A percentile compares a stretch with the other conserved stretches of the same genome.
Conservation (phyloP, 1,139 yeast species). For the Hyphopichia burtonii region DNA sequence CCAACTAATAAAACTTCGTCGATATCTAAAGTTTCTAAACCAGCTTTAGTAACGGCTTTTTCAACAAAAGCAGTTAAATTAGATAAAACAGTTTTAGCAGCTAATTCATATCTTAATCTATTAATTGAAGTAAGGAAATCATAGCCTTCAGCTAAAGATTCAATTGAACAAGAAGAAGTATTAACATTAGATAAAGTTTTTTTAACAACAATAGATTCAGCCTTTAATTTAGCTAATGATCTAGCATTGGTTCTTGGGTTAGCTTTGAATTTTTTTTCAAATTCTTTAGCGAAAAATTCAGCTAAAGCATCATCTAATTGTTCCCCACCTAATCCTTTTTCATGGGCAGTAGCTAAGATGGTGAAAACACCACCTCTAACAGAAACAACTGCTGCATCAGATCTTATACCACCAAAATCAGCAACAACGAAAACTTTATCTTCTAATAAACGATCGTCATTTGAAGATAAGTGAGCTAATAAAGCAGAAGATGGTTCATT, state of each 20-base stretch:
- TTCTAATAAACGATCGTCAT: constrained; percentile 54
- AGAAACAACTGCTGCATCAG: constrained; percentile 93
- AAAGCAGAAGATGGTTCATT: constrained; percentile 94
- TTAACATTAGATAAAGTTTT: constrained; percentile 91
- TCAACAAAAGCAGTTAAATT: constrained; percentile 79
- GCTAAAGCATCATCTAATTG: constrained; percentile 76
- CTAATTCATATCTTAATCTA: constrained; percentile 90
- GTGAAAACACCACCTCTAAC: constrained; percentile 94
- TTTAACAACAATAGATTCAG: constrained; percentile 82
- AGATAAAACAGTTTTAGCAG: constrained; percentile 74
- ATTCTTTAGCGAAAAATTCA: constrained; percentile 88
- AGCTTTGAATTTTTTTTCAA: constrained; percentile 80
- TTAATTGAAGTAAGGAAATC: constrained; percentile 93
- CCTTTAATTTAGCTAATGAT: constrained; percentile 83
- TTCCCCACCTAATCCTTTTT: constrained; percentile 83
- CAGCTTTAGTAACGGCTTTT: constrained; percentile 75
- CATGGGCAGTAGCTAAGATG: constrained; percentile 81
- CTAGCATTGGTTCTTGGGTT: constrained; percentile 82
- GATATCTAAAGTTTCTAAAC: constrained; percentile 78
- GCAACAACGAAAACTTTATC: constrained; percentile 91
- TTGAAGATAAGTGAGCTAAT: constrained; percentile 64
- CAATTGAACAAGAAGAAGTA: constrained; percentile 89
- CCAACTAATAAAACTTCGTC: constrained; percentile 93
- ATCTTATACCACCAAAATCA: constrained; percentile 95
- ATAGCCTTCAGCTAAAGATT: constrained; percentile 88